These are phyloP conservation scores for Sphagnum contortum DNA, from an alignment of 225 moss, liverwort and hornwort genomes.

Conservation along the genomic window DNA sequence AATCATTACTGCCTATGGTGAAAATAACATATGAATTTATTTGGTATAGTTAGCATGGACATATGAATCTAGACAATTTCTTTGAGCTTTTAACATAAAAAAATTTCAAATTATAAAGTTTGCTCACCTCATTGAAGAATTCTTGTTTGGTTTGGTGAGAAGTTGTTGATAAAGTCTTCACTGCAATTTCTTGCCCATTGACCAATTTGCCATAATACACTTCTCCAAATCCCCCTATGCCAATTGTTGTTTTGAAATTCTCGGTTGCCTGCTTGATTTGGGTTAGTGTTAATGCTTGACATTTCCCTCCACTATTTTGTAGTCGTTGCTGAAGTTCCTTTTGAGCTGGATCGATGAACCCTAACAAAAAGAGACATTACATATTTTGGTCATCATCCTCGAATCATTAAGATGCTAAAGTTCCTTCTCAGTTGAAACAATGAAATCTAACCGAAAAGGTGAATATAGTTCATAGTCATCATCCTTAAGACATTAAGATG, in stretches of 20 bases:
- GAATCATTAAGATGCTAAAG: too few relatives aligned
- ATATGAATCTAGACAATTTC: neutral
- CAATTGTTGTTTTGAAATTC: slow-evolving; percentile 38
- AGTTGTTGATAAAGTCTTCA: slow-evolving; percentile 32
- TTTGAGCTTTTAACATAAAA: neutral
- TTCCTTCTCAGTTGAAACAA: too few relatives aligned
- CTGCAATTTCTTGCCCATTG: slow-evolving; percentile 30
- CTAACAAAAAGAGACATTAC: slow-evolving; percentile 1
- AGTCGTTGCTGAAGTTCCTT: slow-evolving; percentile 17
- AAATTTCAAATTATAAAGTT: neutral
- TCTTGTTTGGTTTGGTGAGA: slow-evolving; percentile 39
- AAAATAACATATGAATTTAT: neutral
- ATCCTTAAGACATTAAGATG: too few relatives aligned
- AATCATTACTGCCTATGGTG: neutral
- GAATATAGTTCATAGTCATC: too few relatives aligned
- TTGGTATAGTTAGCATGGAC: neutral
- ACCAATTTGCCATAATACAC: slow-evolving; percentile 41
- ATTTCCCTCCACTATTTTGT: slow-evolving; percentile 11
- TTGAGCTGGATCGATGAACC: slow-evolving; percentile 22
- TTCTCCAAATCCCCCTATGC: slow-evolving; percentile 38
- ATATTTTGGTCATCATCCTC: neutral
- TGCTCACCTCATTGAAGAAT: slow-evolving; percentile 31
- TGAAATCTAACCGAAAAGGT: too few relatives aligned
- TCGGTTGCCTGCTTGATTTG: slow-evolving; percentile 38
- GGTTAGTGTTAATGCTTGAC: slow-evolving; percentile 8